Base-by-base conservation (phyloP, 2,329 filamentous ascomycete species). In the Pseudofabraea citricarpa region DNA sequence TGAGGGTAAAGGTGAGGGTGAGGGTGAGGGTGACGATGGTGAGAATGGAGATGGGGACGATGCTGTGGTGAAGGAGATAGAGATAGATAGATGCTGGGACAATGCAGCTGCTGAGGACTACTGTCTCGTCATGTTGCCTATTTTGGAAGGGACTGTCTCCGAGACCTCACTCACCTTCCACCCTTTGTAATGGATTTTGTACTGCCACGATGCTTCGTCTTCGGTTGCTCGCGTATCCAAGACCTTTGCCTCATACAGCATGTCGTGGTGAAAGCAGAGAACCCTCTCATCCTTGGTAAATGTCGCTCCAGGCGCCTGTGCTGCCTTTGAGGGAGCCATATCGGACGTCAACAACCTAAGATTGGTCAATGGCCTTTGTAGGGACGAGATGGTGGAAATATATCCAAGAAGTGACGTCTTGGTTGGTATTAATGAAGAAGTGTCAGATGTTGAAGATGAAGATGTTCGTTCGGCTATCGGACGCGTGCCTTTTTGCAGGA, bases 171-270 rank as follows among this genome's bases (percentile, higher is more conserved):
- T 69, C 71, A 87, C 76, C 74, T 98, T 98, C 93, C 93, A 98
- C 60, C 93, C 93, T 68, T 97, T 97, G 73, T 98, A 98, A 68
- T 98, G 93, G 43, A 98, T 87, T 61, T 87, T 87, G 71, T 95
- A 98, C 63, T 89, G 81, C 61, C 81, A 90, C 24, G 85, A 81
- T 48, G 83, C 70, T 83, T 86, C 83, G 59, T 84, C 83, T 35
- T 83, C 79, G 58, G 75, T 73, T 64, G 72, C 69, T 56, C 76
- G 81, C 23, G 87, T 75, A 52, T 96, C 90, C 52, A 95, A 79
- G 41, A 98, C 84, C 69, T 97, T 97, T 54, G 93, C 93, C 67
- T 98, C 93, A 63, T 98, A 98, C 40, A 98, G 81, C 68, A 97
- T 83, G 60, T 97, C 90, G 69, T 91, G 88, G 64, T 98, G 93